Evolutionary conservation across 148 eudicot genomes (phyloP).

Genomic region (Nyssa sinensis): DNA sequence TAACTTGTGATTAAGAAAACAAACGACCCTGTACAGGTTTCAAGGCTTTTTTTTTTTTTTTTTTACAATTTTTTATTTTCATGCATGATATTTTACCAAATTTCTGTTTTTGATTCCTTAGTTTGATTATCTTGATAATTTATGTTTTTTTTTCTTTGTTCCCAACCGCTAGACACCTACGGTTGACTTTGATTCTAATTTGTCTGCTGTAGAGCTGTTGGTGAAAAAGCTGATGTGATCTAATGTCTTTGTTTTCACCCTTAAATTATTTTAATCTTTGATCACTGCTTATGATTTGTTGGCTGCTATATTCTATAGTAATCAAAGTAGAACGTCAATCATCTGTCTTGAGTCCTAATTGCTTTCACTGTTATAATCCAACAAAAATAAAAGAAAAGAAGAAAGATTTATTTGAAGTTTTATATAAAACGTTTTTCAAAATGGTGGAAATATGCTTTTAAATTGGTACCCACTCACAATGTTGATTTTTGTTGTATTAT

Average conservation of each 20-base stretch:
- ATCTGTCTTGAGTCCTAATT: slow-evolving; percentile 2
- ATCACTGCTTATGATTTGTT: not conserved
- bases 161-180: not conserved
- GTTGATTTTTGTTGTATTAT: not conserved
- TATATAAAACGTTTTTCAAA: not conserved
- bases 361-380: not conserved
- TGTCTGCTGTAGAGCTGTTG: not conserved
- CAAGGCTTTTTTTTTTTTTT: no score
- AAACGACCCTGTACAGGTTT: not conserved
- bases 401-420: not conserved
- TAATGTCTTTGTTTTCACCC: not conserved
- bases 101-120: not conserved
- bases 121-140: not conserved
- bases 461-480: not conserved
- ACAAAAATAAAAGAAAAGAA: not conserved
- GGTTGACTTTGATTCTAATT: not conserved
- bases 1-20: no score
- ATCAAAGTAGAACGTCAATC: not conserved
- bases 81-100: not conserved
- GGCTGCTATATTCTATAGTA: not conserved
- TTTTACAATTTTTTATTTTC: not conserved
- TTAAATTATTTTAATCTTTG: not conserved
- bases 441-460: not conserved
- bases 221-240: not conserved
- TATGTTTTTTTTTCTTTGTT: not conserved